These are phyloP conservation scores for Yamadazyma buinensis DNA, from an alignment of 1,139 yeast species.

Conservation along the genomic window DNA sequence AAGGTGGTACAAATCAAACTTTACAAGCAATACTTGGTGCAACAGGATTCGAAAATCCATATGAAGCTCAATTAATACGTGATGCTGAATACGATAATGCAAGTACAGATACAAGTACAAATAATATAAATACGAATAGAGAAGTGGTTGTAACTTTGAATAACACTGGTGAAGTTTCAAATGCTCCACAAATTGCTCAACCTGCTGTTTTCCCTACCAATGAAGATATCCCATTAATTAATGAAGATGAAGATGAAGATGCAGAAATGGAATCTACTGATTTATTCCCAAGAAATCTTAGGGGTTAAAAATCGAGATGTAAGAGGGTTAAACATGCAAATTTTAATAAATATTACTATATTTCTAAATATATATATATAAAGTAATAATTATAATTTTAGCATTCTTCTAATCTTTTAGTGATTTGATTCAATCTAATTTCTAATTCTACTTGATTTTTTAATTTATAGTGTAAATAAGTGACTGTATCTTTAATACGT, in stretches of 20 bases:
- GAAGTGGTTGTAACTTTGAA: background rate
- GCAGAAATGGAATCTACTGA: conserved; percentile 34
- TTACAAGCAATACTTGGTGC: background rate
- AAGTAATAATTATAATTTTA: too few species aligned
- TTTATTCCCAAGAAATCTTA: conserved; percentile 26
- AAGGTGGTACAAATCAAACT: conserved; percentile 8
- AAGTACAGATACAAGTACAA: too few species aligned
- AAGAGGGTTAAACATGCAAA: too few species aligned
- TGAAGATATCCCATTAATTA: conserved; percentile 24
- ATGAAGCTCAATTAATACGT: background rate
- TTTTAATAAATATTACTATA: background rate
- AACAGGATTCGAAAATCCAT: conserved; percentile 1
- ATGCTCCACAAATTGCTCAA: conserved; percentile 44
- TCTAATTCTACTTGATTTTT: conserved; percentile 4
- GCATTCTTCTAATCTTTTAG: too few species aligned
- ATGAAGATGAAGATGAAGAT: conserved; percentile 33
- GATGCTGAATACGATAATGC: background rate
- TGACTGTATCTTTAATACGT: conserved; percentile 17
- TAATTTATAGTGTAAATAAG: conserved; percentile 20
- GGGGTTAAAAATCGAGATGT: background rate
- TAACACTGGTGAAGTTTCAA: conserved; percentile 10
- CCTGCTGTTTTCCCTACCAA: conserved; percentile 41
- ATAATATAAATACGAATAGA: background rate
- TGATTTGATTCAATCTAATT: too few species aligned
- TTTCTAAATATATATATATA: too few species aligned